Evolutionary conservation across 805 yeast genomes (phyloP), one percentile per base, ranked within the genome.

Genomic region (Alloascoidea hylecoeti): DNA sequence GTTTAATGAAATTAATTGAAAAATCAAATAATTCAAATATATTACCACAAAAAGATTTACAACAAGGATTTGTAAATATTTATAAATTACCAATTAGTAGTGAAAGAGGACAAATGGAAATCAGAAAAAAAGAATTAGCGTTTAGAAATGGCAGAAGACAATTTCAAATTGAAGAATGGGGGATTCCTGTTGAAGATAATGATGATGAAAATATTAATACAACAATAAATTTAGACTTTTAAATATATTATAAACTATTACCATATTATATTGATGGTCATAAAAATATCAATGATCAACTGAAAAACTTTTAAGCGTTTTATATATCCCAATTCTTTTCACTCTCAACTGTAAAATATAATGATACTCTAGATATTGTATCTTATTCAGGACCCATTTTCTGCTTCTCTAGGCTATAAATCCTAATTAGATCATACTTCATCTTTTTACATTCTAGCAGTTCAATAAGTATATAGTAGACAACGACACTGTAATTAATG

Each of bases 111-210:
- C 64, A 73, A 47, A 88, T 86, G 95, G 72, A 73, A 45, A 69
- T 74, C 1, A 70, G 75, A 40, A 64, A 66, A 41, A 78, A 81
- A 42, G 96, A 88, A 56, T 78, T 72, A 55, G 85, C 95, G 3
- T 89, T 88, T 60, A 77, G 78, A 51, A 83, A 85, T 46, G 89
- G 95, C 12, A 70, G 81, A 44, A 74, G 75, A 55, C 75, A 70
- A 48, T 85, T 89, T 52, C 95, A 83, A 49, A 78, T 92, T 38
- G 89, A 83, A 46, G 84, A 78, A 49, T 92, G 96, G 95, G 84
- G 95, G n/a, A 92, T 92, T 37, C 97, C 98, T 0, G 95, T 89
- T 2, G 96, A 86, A 41, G 94, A 80, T 41, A 81, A 67, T n/a
- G 78, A 67, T 13, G 69, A 60, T 3, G 60, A 55, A 27, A 40